Base-by-base conservation (phyloP, 176 grass and related monocot species). In the Tuctoria greenei region DNA sequence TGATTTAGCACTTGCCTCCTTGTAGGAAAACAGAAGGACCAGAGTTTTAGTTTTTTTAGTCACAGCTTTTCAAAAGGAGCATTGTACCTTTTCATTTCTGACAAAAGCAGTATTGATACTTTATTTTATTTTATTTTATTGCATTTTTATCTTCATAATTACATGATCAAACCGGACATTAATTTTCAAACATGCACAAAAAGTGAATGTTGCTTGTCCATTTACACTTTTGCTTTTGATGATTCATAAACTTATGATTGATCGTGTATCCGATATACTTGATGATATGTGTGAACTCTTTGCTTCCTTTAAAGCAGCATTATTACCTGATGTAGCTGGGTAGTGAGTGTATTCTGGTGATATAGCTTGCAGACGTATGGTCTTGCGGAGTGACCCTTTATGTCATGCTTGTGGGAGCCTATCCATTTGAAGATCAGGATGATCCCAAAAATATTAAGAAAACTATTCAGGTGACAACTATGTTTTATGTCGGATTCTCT, bases 331-430 rank as follows among this genome's bases (percentile, higher is more conserved):
- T 63, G 68, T 43, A 74, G 59, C 18, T 61, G 14, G 67, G 16
- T 61, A 43, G 9, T 78, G 34, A 44, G 6, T 26, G 42, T 76
- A 65, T 74, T 57, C 71, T 60, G 23, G 47, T 61, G 57, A n/a
- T 86, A 75, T 39, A 97, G 90, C 70, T 86, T 74, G 83, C 93
- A 49, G 93, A 97, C 88, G 93, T 97, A 69, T 97, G 93, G 93
- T 97, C 93, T 10, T 97, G 93, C 67, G 93, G 90, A 40, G 93
- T 93, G 11, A 97, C 93, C 80, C 80, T 97, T 18, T 93, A 93
- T 80, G 88, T 97, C 49, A 97, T 97, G 93, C 54, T 97, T 64
- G 88, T 93, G 21, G 90, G 93, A 61, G 90, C 90, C 39, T 97
- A 97, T 60, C 88, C 93, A 44, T 97, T 97, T 74, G 90, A 97